Percentiles rank a stretch among this genome's conserved stretches.
Evolutionary conservation across 495 filamentous ascomycete genomes (phyloP).

Genomic region (Astrothelium subdiscretum): DNA sequence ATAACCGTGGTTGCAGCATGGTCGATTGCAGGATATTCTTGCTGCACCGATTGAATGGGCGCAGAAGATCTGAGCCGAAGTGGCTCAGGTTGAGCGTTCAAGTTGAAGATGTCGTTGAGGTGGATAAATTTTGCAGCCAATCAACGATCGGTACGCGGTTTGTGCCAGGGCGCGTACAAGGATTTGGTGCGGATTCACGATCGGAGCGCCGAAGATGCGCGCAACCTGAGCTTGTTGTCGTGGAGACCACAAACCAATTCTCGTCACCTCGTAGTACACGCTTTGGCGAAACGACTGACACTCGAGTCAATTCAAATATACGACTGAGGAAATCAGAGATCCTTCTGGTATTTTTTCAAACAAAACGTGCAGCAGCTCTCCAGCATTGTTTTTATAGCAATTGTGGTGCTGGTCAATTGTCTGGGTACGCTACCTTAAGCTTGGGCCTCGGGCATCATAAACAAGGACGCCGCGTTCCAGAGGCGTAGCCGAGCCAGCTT

Average conservation of each 20-base stretch:
- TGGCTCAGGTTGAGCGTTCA: background rate
- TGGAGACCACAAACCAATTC: background rate
- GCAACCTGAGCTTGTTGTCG: background rate
- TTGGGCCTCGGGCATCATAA: background rate
- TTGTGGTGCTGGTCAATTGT: background rate
- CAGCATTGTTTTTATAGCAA: background rate
- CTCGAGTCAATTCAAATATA: no score
- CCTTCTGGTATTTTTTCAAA: background rate
- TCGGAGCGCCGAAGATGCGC: background rate
- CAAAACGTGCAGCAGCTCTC: background rate
- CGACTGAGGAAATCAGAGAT: no score
- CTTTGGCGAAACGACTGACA: no score
- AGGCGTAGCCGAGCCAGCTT: background rate
- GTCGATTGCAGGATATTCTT: slow-evolving; percentile 8
- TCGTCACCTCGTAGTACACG: background rate
- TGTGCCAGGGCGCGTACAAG: background rate
- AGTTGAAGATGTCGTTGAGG: background rate
- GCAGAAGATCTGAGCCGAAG: background rate
- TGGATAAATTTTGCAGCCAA: background rate
- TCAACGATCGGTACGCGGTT: background rate
- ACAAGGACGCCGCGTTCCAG: slow-evolving; percentile 1
- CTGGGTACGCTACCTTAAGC: background rate
- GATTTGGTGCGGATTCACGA: background rate
- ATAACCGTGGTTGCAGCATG: slow-evolving; percentile 58
- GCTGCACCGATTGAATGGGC: background rate